Evolutionary conservation across 805 yeast species (phyloP).

Genomic region (Pichia thaimueangensis): DNA sequence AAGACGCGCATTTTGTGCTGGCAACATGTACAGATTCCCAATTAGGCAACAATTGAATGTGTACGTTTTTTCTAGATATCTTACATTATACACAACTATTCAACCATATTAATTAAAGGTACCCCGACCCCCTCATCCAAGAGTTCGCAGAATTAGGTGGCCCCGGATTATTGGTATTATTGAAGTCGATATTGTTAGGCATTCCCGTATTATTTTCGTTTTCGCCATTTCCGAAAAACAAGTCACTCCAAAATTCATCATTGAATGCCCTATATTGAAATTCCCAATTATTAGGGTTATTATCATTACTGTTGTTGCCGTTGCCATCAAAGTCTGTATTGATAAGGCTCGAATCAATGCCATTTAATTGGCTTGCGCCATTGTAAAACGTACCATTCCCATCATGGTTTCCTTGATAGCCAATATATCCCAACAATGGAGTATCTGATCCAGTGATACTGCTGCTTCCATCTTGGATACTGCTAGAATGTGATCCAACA

Average conservation of each 20-base stretch:
- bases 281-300: slow-evolving; percentile 29
- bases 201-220: neutral
- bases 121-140: too few relatives aligned
- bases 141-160: too few relatives aligned
- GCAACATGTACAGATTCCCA: neutral
- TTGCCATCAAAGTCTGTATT: too few relatives aligned
- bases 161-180: too few relatives aligned
- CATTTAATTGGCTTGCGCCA: too few relatives aligned
- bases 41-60: slow-evolving; percentile 4
- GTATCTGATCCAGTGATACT: neutral
- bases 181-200: neutral
- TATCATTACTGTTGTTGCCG: neutral
- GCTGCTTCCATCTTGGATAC: neutral
- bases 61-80: too few relatives aligned
- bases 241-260: slow-evolving; percentile 70
- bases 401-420: neutral
- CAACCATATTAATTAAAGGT: too few relatives aligned
- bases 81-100: neutral
- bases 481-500: neutral
- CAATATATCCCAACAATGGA: too few relatives aligned
- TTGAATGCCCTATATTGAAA: slow-evolving; percentile 49
- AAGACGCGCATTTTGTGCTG: neutral
- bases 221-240: slow-evolving; percentile 27
- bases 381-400: too few relatives aligned
- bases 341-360: too few relatives aligned